Evolutionary conservation across 1,139 yeast genomes (phyloP), one percentile per base, ranked within the genome.

Genomic region (Yamadazyma mexicana): DNA sequence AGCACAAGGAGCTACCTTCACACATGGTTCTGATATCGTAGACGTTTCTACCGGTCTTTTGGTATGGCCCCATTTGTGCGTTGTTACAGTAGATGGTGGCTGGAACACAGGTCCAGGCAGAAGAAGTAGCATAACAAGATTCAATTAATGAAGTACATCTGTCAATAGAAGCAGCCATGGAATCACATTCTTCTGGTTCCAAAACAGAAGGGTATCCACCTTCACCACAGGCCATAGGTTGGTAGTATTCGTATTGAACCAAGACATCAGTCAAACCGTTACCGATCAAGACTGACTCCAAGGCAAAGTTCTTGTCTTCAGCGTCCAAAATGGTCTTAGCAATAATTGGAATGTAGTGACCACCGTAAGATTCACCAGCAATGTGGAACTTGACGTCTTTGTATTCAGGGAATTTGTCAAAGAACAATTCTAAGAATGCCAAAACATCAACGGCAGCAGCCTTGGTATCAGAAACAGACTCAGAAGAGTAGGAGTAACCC

Each of bases 281-380:
- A 59, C 98, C 98, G 58, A 92, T 91, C 64, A 92, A 68, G 32
- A 92, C 88, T 5, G 97, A 87, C 18, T 91, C 75, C 59, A 92
- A 76, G 62, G 89, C 80, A 71, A 92, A 91, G 45, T 81, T 74
- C 62, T 95, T 83, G 55, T 86, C 88, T 24, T 62, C 61, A 59
- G 88, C 95, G 17, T 81, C 74, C 56, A 89, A 67, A 51, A 92
- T 91, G 65, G 91, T 96, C 37, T 83, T 67, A 17, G 97, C 96
- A 61, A 92, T 87, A 8, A 81, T 91, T 24, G 98, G 98, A 51
- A 92, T 89, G 65, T 92, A 92, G 64, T 92, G 98, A 47, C 98
- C 98, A 40, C 96, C 98, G 60, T 92, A 92, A n/a, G 96, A 87
- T 68, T 92, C 98, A 54, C 98, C 98, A 35, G 98, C 95, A 65